A percentile compares a stretch with the other conserved stretches of the same genome.
Evolutionary conservation across 2,329 filamentous ascomycete species (phyloP).

Genomic region (Alternaria viburni): DNA sequence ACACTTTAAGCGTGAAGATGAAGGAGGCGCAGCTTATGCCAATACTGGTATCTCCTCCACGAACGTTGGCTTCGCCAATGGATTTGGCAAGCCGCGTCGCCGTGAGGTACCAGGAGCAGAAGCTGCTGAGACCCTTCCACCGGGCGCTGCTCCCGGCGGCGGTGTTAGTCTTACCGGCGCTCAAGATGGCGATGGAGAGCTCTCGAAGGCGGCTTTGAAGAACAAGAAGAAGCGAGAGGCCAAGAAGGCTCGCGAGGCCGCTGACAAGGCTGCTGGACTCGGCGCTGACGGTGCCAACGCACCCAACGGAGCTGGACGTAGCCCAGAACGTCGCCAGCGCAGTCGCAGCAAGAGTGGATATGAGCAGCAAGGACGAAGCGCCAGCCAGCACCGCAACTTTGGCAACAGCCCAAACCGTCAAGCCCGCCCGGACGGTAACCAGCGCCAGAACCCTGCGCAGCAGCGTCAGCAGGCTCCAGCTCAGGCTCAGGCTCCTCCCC

Average conservation of each 20-base stretch:
- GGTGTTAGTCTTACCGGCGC: conserved; percentile 71
- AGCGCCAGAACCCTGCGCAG: conserved; percentile 32
- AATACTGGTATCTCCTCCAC: conserved; percentile 76
- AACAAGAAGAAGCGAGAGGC: conserved; percentile 98
- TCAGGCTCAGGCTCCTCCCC: conserved; percentile 23
- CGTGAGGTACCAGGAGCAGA: conserved; percentile 90
- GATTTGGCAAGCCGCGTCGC: conserved; percentile 76
- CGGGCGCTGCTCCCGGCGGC: conserved; percentile 72
- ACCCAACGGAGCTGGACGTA: conserved; percentile 54
- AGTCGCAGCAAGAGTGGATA: conserved; percentile 52
- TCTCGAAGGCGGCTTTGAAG: conserved; percentile 86
- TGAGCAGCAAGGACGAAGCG: conserved; percentile 35
- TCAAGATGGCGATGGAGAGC: conserved; percentile 70
- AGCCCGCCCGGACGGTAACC: conserved; percentile 34
- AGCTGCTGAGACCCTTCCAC: conserved; percentile 65
- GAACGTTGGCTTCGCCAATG: conserved; percentile 66
- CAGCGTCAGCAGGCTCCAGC: conserved; percentile 27
- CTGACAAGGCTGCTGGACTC: conserved; percentile 56
- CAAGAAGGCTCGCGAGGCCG: conserved; percentile 86
- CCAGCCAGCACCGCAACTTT: conserved; percentile 41
- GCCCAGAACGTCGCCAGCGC: conserved; percentile 71
- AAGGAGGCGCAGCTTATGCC: conserved; percentile 88
- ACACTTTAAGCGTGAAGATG: conserved; percentile 96
- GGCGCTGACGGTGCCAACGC: conserved; percentile 37
- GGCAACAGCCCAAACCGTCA: conserved; percentile 42